Evolutionary conservation across 352 stramenopile genomes (phyloP).

Genomic region (Phytopythium kandeliae): DNA sequence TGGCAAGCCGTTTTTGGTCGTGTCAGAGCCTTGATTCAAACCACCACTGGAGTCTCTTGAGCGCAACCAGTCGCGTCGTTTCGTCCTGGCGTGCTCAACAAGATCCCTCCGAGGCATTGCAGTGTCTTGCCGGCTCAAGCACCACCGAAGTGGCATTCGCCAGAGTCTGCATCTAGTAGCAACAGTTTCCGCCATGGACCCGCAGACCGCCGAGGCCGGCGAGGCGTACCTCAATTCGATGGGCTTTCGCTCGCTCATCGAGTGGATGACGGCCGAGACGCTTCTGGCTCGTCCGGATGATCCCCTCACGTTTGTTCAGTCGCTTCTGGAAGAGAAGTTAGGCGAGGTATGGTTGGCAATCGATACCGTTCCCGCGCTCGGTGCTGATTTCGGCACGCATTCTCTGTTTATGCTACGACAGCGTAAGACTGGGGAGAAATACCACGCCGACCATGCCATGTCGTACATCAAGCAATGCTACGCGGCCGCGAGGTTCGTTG

Average conservation of each 20-base stretch:
- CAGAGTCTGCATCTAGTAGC: no score
- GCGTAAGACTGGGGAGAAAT: slow-evolving; percentile 54
- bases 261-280: slow-evolving; percentile 88
- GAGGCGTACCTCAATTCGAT: slow-evolving; percentile 86
- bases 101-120: neutral
- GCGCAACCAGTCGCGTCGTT: slow-evolving; percentile 7
- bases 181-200: slow-evolving; percentile 38
- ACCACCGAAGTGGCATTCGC: no score
- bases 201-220: slow-evolving; percentile 70
- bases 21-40: slow-evolving; percentile 1
- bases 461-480: slow-evolving; percentile 88
- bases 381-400: neutral
- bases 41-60: neutral
- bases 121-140: no score
- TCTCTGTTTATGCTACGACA: neutral
- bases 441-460: slow-evolving; percentile 73
- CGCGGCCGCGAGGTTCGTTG: slow-evolving; percentile 56
- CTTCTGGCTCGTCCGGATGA: slow-evolving; percentile 82
- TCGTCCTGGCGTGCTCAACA: slow-evolving; percentile 2
- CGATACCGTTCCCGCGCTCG: neutral
- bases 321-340: slow-evolving; percentile 82
- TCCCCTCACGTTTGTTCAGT: slow-evolving; percentile 75
- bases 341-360: slow-evolving; percentile 37
- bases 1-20: slow-evolving; percentile 2
- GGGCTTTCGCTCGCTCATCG: slow-evolving; percentile 87